Evolutionary conservation across 2,329 filamentous ascomycete species (phyloP), one percentile per base, ranked within the genome.

Genomic region (Ophiobolus disseminans): DNA sequence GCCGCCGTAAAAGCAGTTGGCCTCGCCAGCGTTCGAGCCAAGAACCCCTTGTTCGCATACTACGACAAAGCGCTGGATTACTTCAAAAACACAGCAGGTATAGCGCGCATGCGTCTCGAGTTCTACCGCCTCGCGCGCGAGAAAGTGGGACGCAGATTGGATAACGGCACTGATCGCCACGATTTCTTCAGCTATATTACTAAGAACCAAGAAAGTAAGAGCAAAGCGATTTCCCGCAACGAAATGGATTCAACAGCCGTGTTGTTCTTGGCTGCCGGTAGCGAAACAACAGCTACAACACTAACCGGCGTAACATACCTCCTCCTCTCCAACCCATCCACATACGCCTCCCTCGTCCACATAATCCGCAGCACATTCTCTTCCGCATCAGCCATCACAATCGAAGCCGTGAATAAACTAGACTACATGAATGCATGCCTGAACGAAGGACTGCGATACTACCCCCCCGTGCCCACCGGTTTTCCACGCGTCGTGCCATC

Each of bases 201-300:
- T 7, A 56, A 63, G 21, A 66, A 62, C 40, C 49, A 67, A 28
- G 52, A 36, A 4, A 49, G 35, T 1, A 44, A 47, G 1, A 49
- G 41, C 2, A 64, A 59, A 19, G 50, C 49, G 0, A 4, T 72
- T 11, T 56, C 59, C 1, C 48, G 53, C 8, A 57, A 47, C 1
- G 74, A 77, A 37, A 70, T 78, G 32, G 59, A 71, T 31, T 40
- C 58, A 3, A 75, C 73, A 31, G 58, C 67, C 1, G 47, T 61
- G 4, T 40, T 68, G 1, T 61, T 78, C 30, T 62, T 78, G 5
- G 46, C 72, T 2, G 78, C 74, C 0, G 78, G 78, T 0, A 73
- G 69, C 4, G 77, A 80, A 44, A 80, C 78, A 0, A 80, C 77
- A 0, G 77, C 78, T 0, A 77, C 77, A 0, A 59, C 73, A 2